phyloP scores from a whole-genome alignment of 164 flowering plant genomes.

The Nelumbo lutea region DNA sequence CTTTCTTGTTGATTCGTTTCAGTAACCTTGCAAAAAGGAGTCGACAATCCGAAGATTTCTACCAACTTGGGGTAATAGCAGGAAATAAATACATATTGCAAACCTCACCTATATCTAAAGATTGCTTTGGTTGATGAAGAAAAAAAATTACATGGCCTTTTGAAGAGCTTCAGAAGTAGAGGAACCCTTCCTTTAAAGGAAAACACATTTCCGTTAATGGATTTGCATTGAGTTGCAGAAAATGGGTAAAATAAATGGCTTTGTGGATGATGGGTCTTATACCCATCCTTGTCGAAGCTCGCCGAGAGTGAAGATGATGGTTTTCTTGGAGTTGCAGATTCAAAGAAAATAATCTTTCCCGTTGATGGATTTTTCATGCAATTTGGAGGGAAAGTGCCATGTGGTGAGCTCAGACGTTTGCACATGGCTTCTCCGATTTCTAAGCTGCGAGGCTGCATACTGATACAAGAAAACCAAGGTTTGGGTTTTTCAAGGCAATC shows the following conservation, averaged over 20 bases:
- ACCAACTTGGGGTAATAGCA: neutral
- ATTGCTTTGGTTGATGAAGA: neutral
- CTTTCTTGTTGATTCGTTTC: neutral
- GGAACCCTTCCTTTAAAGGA: neutral
- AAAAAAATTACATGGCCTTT: neutral
- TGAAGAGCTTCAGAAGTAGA: neutral
- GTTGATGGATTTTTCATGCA: constrained; percentile 9
- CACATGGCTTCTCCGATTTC: constrained; percentile 60
- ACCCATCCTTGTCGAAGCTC: constrained; percentile 4
- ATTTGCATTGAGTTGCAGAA: constrained; percentile 6
- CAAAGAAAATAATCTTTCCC: constrained; percentile 1
- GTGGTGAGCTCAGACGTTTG: constrained; percentile 57
- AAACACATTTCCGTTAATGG: neutral
- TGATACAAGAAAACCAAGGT: constrained; percentile 28
- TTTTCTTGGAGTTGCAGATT: constrained; percentile 18
- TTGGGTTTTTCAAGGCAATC: constrained; percentile 53
- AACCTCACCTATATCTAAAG: neutral
- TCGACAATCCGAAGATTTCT: neutral
- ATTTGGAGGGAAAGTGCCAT: constrained; percentile 41
- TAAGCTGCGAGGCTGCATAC: constrained; percentile 39
- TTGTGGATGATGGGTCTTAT: neutral
- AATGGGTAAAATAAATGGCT: neutral
- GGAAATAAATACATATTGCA: neutral
- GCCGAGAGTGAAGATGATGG: constrained; percentile 7
- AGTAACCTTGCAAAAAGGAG: neutral